Conservation (phyloP, 768 basidiomycete species). For the Macrolepiota dolichaula region DNA sequence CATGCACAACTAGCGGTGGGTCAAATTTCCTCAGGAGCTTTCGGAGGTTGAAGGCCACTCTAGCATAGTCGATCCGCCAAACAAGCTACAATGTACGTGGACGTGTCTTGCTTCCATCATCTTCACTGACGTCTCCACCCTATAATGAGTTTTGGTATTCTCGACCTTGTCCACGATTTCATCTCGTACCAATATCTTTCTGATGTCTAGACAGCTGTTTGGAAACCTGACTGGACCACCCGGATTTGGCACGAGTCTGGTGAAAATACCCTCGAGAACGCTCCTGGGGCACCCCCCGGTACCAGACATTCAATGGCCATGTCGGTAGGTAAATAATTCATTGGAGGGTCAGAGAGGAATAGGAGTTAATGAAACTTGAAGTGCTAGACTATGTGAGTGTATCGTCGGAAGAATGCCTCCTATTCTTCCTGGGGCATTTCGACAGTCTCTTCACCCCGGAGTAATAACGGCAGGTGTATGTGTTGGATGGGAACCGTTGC, state of each 20-base stretch:
- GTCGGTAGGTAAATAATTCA: background rate
- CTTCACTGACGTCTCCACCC: background rate
- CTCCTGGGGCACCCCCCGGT: background rate
- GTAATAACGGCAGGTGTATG: background rate
- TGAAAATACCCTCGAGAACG: background rate
- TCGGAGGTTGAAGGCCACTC: background rate
- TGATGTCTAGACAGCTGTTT: background rate
- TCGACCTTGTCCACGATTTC: background rate
- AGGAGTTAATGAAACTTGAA: background rate
- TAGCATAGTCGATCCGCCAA: background rate
- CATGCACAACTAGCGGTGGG: background rate
- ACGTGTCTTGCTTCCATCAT: background rate
- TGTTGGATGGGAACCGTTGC: background rate
- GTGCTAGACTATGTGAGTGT: background rate
- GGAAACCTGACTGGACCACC: background rate
- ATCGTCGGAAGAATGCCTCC: background rate
- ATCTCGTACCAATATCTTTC: background rate
- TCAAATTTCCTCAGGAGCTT: background rate
- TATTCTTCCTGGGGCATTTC: too few relatives aligned
- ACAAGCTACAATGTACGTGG: background rate
- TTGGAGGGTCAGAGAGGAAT: background rate
- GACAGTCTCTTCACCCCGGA: too few relatives aligned
- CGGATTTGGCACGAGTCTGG: background rate
- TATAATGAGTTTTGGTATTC: background rate
- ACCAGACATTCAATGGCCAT: background rate